These are phyloP conservation scores for Thuidium tamariscinum DNA, from an alignment of 225 moss, liverwort and hornwort genomes.

Conservation along the genomic window DNA sequence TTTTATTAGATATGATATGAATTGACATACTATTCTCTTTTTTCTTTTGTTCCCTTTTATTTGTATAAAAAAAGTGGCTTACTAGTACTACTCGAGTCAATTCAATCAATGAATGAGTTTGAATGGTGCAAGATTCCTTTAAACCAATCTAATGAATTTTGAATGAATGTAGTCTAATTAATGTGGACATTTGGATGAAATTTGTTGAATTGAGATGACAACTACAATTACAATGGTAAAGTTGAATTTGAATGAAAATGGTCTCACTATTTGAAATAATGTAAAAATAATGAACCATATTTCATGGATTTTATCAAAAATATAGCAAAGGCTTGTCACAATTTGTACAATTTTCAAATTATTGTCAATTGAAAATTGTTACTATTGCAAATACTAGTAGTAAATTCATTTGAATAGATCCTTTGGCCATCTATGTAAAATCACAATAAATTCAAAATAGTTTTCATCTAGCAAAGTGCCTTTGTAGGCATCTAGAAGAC, in stretches of 20 bases:
- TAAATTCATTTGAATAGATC: not conserved
- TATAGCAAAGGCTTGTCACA: not conserved
- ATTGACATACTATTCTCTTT: too few relatives aligned
- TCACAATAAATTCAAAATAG: too few relatives aligned
- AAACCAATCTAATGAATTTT: not conserved
- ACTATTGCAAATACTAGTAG: not conserved
- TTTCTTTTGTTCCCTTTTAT: too few relatives aligned
- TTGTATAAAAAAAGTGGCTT: too few relatives aligned
- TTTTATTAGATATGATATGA: not conserved
- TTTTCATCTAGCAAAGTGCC: not conserved
- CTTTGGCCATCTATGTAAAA: too few relatives aligned
- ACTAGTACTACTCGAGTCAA: not conserved
- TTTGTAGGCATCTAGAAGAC: rapidly evolving
- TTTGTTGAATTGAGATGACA: not conserved
- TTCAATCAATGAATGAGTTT: not conserved
- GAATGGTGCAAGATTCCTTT: not conserved
- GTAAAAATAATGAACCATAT: not conserved
- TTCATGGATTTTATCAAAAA: not conserved
- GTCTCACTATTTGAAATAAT: not conserved
- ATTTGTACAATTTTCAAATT: not conserved
- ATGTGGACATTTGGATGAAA: not conserved
- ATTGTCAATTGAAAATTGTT: not conserved
- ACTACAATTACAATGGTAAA: not conserved
- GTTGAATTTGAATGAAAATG: not conserved
- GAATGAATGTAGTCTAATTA: not conserved